Base-by-base conservation (phyloP, 2,329 filamentous ascomycete genomes). In the Colletotrichum destructivum region DNA sequence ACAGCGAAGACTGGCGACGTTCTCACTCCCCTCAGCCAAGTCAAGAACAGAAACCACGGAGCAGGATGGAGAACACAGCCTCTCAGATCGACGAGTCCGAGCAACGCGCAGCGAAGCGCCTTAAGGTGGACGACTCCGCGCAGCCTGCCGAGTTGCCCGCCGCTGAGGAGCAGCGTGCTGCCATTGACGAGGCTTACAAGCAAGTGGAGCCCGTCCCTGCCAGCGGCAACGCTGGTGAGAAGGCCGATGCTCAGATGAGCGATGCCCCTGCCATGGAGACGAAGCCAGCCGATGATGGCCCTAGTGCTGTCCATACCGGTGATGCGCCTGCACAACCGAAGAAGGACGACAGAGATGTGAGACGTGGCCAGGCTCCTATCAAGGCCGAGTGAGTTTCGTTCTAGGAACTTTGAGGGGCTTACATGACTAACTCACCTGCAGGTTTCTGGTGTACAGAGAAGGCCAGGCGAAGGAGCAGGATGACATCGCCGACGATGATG, bases 391-490 rank as follows among this genome's bases (percentile, higher is more conserved):
- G 72, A 75, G 81, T 74, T n/a, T 3, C 2, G 11, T 57, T n/a
- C 15, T 15, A 13, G 15, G 11, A 56, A 26, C 1, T 54, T 23
- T 35, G 23, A n/a, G 12, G 15, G 52, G 23, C 11, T 56, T 57
- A 56, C 4, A 23, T 13, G 15, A 42, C 35, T 75, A 52, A 73
- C 21, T 18, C 6, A 54, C 40, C 40, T n/a, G 5, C 56, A 82
- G 81, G 67, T 83, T 80, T 74, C 77, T 82, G 47, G 74, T 83
- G 61, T 74, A 62, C 55, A 73, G 44, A 65, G 51, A 76, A 76
- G 71, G 47, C 21, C 44, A 80, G 85, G 89, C 72, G 88, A 93
- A 76, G 88, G 91, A 80, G 87, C 87, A 67, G 89, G 90, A 75
- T 9, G 75, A 75, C 13, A 77, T 76, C n/a, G 74, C 82, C 16